Conservation (phyloP, 2,329 filamentous ascomycete genomes). For the Pseudogymnoascus sp. region DNA sequence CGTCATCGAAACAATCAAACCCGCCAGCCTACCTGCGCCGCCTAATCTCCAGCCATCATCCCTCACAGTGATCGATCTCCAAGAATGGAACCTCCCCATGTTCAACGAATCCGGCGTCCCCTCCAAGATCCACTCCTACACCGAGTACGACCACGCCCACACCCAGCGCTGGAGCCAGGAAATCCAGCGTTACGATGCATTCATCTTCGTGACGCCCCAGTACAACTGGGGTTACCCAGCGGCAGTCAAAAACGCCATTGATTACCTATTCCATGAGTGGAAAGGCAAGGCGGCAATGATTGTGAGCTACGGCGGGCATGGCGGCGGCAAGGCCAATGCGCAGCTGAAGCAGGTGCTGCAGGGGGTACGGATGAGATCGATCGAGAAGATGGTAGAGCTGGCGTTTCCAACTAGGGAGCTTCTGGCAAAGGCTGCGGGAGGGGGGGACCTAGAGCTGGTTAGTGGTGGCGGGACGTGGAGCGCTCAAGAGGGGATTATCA, state of each 20-base stretch:
- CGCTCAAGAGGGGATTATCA: neutral
- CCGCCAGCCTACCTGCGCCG: constrained; percentile 17
- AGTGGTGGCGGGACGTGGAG: constrained; percentile 11
- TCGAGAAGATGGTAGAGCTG: constrained; percentile 26
- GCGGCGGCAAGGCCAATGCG: constrained; percentile 32
- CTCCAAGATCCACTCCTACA: constrained; percentile 25
- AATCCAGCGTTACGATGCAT: constrained; percentile 30
- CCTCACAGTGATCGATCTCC: constrained; percentile 27
- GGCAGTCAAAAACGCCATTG: constrained; percentile 40
- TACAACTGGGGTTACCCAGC: constrained; percentile 42
- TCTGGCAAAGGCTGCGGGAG: constrained; percentile 18
- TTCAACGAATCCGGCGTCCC: constrained; percentile 35
- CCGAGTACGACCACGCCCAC: constrained; percentile 31
- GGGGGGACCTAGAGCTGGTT: constrained; percentile 26
- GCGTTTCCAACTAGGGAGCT: constrained; percentile 25
- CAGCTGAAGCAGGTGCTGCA: constrained; percentile 31
- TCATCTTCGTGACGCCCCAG: constrained; percentile 37
- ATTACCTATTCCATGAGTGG: constrained; percentile 43
- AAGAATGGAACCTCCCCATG: constrained; percentile 29
- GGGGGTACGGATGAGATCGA: constrained; percentile 31
- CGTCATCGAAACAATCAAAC: constrained; percentile 23
- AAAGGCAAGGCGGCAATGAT: constrained; percentile 37
- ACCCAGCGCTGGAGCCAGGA: constrained; percentile 32
- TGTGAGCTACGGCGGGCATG: constrained; percentile 39
- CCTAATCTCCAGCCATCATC: constrained; percentile 18